A percentile compares a stretch with the other conserved stretches of the same genome.
These are phyloP conservation scores for Panicum virgatum DNA, from an alignment of 202 grass and related monocot species.

Conservation along the genomic window DNA sequence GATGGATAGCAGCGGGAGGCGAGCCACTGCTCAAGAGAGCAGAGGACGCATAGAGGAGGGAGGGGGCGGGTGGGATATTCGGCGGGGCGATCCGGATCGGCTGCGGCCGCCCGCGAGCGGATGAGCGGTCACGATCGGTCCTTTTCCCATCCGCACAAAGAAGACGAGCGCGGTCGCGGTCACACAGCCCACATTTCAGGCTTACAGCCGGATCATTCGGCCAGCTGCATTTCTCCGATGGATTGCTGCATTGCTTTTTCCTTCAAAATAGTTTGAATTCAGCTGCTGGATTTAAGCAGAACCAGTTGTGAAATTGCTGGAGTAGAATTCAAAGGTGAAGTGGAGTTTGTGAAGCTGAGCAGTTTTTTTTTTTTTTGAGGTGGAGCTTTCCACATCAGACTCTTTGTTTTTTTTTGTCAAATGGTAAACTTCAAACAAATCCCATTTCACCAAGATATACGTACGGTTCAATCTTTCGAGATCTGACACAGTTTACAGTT, in stretches of 20 bases:
- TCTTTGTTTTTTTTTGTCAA: no score
- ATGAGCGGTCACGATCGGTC: not conserved
- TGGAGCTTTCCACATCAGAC: no score
- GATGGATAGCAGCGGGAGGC: conserved; percentile 26
- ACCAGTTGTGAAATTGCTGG: not conserved
- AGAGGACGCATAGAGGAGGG: not conserved
- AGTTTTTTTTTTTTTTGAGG: no score
- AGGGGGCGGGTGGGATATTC: conserved; percentile 33
- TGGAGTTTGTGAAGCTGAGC: no score
- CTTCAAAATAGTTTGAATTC: not conserved
- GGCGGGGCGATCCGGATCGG: conserved; percentile 33
- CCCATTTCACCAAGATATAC: not conserved
- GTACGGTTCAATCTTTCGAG: not conserved
- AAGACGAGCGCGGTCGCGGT: no score
- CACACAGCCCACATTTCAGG: not conserved
- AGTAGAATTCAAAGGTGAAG: no score
- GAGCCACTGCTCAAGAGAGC: not conserved
- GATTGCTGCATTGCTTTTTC: not conserved
- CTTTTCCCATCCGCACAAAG: not conserved
- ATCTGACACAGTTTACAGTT: not conserved
- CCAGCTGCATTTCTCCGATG: not conserved
- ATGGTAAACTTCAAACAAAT: not conserved
- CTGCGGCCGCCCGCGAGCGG: not conserved
- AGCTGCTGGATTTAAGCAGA: not conserved
- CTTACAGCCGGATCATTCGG: not conserved